phyloP scores from a whole-genome alignment of 1,284 basidiomycete genomes.

The Macrocystidia cucumis region DNA sequence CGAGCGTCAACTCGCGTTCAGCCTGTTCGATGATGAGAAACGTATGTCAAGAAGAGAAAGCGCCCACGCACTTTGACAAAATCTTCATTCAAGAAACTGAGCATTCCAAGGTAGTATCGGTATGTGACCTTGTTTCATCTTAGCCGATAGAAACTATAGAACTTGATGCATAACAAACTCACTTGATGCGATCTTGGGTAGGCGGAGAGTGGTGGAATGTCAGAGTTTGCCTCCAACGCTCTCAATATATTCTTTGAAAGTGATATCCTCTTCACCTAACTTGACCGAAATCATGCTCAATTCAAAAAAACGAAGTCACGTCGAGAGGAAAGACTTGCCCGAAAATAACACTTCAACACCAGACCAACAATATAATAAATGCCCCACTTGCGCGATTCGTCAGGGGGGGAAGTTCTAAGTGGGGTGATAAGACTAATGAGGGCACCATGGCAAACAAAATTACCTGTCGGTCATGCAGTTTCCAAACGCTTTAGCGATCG shows the following conservation, averaged over 20 bases:
- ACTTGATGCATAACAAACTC: slow-evolving; percentile 16
- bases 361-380: slow-evolving; percentile 92
- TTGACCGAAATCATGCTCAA: slow-evolving; percentile 1
- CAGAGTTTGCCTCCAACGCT: slow-evolving; percentile 79
- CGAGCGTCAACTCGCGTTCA: slow-evolving; percentile 75
- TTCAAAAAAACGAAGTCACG: slow-evolving; percentile 4
- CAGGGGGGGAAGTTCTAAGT: slow-evolving; percentile 51
- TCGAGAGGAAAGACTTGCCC: slow-evolving; percentile 39
- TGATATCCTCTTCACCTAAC: slow-evolving; percentile 82
- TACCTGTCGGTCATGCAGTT: slow-evolving; percentile 87
- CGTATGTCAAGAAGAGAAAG: not conserved
- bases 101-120: slow-evolving; percentile 89
- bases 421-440: slow-evolving; percentile 1
- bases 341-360: slow-evolving; percentile 93
- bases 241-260: slow-evolving; percentile 89
- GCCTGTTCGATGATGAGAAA: slow-evolving; percentile 36
- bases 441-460: slow-evolving; percentile 10
- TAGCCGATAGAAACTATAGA: slow-evolving; percentile 10
- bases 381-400: slow-evolving; percentile 86
- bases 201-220: slow-evolving; percentile 69
- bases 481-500: slow-evolving; percentile 89
- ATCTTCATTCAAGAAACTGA: slow-evolving; percentile 90
- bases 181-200: slow-evolving; percentile 89
- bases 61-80: slow-evolving; percentile 58
- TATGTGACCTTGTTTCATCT: slow-evolving; percentile 64